Conservation (phyloP, 495 filamentous ascomycete species). For the Tuber indicum region DNA sequence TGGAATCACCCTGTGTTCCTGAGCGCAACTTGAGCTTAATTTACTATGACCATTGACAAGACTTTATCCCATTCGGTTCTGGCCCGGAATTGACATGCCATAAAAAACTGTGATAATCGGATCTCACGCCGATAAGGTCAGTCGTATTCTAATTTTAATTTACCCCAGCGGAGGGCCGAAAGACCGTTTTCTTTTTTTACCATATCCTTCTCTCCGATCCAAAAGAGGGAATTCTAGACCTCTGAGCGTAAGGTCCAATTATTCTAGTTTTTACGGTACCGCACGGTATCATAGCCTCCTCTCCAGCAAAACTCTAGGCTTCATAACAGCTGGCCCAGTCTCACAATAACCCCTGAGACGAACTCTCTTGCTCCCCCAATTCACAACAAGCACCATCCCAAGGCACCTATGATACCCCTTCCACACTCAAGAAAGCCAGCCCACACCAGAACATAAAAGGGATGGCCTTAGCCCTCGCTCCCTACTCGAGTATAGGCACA, state of each 20-base stretch:
- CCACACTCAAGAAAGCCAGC: neutral
- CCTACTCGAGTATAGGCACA: neutral
- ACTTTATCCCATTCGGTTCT: neutral
- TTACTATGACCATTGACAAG: neutral
- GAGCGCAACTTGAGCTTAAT: neutral
- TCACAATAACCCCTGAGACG: neutral
- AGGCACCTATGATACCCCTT: neutral
- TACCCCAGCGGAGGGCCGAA: too few relatives aligned
- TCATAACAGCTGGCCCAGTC: neutral
- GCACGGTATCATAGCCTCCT: neutral
- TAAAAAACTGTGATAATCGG: too few relatives aligned
- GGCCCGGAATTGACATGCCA: neutral
- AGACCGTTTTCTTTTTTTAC: too few relatives aligned
- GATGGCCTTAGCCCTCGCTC: neutral
- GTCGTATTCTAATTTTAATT: too few relatives aligned
- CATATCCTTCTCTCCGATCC: too few relatives aligned
- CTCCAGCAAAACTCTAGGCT: neutral
- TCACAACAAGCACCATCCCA: neutral
- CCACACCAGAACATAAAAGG: neutral
- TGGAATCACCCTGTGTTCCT: too few relatives aligned
- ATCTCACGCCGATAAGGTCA: too few relatives aligned
- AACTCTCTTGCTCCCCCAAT: neutral
- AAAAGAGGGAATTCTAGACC: too few relatives aligned
- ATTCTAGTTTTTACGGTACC: too few relatives aligned
- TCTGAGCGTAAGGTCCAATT: too few relatives aligned